Base-by-base conservation (phyloP, 1,139 yeast genomes). In the Pichia sp. region DNA sequence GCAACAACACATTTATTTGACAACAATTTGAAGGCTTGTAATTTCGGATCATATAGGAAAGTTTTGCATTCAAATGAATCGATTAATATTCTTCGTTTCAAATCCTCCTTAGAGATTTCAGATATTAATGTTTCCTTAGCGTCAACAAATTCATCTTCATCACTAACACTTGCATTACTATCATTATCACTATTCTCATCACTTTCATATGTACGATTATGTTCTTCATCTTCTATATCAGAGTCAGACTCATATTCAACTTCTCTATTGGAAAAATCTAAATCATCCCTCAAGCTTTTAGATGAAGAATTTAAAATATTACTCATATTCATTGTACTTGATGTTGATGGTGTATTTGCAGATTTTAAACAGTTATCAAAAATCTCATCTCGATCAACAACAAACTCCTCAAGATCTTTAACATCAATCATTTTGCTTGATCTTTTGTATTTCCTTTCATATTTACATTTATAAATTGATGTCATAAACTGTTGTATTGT, bases 391-490 rank as follows among this genome's bases (percentile, higher is more conserved):
- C 55, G 64, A 34, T 66, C 68, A 49, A 63, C 63, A 19, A 67
- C 66, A 52, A 84, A 82, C 51, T 82, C 86, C 33, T 67, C 64
- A 44, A 84, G 64, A 39, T 78, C 79, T 2, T 61, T 57, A 11
- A 61, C 63, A 4, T 69, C 58, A 9, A 74, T 72, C 12, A 68
- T 68, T 3, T 58, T 56, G n/a, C 82, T 71, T 4, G 79, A 64
- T 47, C 63, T 70, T 50, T 71, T 75, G 58, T 82, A 84, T 55
- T 83, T 84, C 52, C 78, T 72, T 59, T 88, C 95, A 56, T 74
- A 89, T 50, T 82, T 75, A 55, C 95, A 84, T 45, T 73, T 73
- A 55, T 75, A 72, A 12, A 86, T 69, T 0, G 78, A 68, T 30
- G 66, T 58, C 64, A 84, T 74, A 58, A 91, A 91, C 35, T 69